A percentile compares a stretch with the other conserved stretches of the same genome.
These are phyloP conservation scores for Ophiostoma novo-ulmi DNA, from an alignment of 2,329 filamentous ascomycete genomes.

Conservation along the genomic window DNA sequence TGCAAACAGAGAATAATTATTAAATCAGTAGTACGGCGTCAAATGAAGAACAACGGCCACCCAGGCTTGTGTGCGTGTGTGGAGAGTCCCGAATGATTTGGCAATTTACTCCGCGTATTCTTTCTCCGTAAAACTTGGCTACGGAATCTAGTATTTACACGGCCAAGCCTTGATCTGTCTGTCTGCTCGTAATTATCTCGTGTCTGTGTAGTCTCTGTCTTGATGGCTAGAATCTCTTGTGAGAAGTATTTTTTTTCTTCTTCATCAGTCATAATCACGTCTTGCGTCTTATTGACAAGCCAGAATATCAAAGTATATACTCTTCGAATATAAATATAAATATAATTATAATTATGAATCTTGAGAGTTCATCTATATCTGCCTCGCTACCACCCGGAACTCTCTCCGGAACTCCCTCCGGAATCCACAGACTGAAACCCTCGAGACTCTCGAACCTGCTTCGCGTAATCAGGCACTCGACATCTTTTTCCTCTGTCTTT, in stretches of 20 bases:
- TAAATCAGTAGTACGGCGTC: too few relatives aligned
- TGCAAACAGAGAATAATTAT: too few relatives aligned
- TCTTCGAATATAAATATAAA: background rate
- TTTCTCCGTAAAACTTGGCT: background rate
- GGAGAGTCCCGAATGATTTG: background rate
- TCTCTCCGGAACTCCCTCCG: background rate
- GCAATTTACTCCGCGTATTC: background rate
- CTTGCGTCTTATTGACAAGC: conserved; percentile 1
- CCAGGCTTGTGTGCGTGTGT: background rate
- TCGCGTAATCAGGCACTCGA: background rate
- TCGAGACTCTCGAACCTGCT: background rate
- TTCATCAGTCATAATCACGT: background rate
- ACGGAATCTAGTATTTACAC: background rate
- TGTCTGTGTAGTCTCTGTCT: too few relatives aligned
- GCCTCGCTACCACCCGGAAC: background rate
- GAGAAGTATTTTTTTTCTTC: background rate
- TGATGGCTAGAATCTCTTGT: background rate
- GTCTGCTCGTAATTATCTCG: background rate
- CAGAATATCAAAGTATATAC: background rate
- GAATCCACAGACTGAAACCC: background rate
- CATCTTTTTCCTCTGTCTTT: background rate
- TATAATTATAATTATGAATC: background rate
- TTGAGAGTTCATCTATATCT: background rate
- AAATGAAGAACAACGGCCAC: background rate
- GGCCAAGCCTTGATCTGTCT: background rate